Base-by-base conservation (phyloP, 2,329 filamentous ascomycete species). In the Paracamarosporium sp. region DNA sequence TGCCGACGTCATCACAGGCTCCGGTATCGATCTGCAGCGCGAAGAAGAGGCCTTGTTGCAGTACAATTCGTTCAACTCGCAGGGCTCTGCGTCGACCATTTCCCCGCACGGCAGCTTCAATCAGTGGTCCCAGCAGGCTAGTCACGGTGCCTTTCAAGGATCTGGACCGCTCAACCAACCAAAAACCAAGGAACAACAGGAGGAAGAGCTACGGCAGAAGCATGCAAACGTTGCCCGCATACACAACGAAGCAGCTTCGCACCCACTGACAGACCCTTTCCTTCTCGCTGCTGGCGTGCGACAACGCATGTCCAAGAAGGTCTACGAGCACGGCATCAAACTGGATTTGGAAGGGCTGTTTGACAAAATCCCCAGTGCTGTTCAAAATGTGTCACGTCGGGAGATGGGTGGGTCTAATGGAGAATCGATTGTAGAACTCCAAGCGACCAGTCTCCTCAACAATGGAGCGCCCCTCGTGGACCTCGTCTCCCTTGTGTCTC, bases 11-110 rank as follows among this genome's bases (percentile, higher is more conserved):
- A 78, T 97, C 53, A 89, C 89, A 17, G 91, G 90, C 17, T 94
- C 92, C 15, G 93, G 92, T 48, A 92, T 97, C 62, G 91, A 97
- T 79, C 78, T 97, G 45, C 88, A 90, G 57, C 92, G 92, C 63
- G 93, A 97, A 75, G 92, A 96, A 70, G 91, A 93, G 66, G 91
- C 88, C 64, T 83, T 95, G 75, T 88, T 91, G 76, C 57, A 77
- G 81, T 53, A 17, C 17, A 40, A 12, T 17, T 82, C 82, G 8
- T 82, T 77, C 65, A 74, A 74, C 46, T 77, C 76, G 8, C 73
- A 77, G 53, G 62, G 68, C 36, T 75, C 74, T 4, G 60, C 52
- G 7, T 73, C 74, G 5, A 76, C 74, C 17, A 30, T 67, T 8
- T 75, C 76, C 1, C 76, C 77, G n/a, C 78, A 79, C 56, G 76